Base-by-base conservation (phyloP, 768 basidiomycete genomes). In the Dictyophora rubrovolvata region DNA sequence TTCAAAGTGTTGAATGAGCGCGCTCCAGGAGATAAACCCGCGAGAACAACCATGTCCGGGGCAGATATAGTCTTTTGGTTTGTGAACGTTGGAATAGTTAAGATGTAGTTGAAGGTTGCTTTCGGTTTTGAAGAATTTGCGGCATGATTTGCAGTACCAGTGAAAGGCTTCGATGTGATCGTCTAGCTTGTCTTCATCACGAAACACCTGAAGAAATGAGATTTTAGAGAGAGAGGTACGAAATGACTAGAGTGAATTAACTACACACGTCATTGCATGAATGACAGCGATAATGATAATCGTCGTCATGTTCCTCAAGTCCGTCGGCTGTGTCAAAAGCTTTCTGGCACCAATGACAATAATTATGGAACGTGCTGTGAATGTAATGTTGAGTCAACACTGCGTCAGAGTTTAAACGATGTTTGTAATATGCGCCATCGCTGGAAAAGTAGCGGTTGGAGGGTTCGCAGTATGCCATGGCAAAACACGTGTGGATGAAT, bases 1-100 rank as follows among this genome's bases (percentile, higher is more conserved):
- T 65, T 88, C 87, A 65, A 86, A 74, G 67, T 89, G 86, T 33
- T 79, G 75, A 28, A 80, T 65, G 50, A 88, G 72, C 10, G 83
- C 79, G 9, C 84, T 76, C 48, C 64, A 70, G 18, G 77, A 80
- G 54, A 82, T 67, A 69, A 87, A 87, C 1, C 56, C 63, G 20
- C 62, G 62, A 1, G 59, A 68, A 65, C 87, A 88, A 36, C 75
- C 73, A 5, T n/a, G 60, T 58, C 75, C 71, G 0, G 72, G 69
- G 65, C 77, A 70, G 61, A 69, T 64, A 70, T 80, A 61, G 60
- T 66, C 67, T 58, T 68, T 73, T 2, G 75, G 68, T 8, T 68
- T 67, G 66, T 87, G 86, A 10, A 69, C 48, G 33, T 77, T 73
- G 0, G 86, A 86, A 14, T n/a, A n/a, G n/a, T 75, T 75, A 56